Evolutionary conservation across 2,329 filamentous ascomycete genomes (phyloP).

Genomic region (Colletotrichum tropicicola): DNA sequence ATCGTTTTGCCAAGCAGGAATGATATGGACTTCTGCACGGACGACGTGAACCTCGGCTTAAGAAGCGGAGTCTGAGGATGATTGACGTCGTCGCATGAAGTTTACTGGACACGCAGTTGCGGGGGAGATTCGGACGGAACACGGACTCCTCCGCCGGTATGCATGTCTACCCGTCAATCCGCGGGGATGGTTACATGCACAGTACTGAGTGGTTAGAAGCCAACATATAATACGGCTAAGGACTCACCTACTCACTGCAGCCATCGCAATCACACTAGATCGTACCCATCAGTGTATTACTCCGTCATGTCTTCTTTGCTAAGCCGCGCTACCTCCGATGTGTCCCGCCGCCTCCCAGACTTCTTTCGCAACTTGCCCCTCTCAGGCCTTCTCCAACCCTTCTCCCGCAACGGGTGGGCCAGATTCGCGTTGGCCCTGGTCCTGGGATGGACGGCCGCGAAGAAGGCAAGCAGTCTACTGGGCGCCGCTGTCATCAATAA

Average conservation of each 20-base stretch:
- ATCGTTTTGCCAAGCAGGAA: background rate
- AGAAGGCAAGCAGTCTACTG: background rate
- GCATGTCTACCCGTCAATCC: background rate
- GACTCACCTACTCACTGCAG: no score
- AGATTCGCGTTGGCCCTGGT: background rate
- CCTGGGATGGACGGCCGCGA: background rate
- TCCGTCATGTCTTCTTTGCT: background rate
- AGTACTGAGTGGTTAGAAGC: background rate
- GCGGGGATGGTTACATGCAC: background rate
- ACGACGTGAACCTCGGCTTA: background rate
- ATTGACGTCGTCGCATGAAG: slow-evolving; percentile 13
- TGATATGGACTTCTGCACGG: background rate
- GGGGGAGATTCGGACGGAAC: slow-evolving; percentile 11
- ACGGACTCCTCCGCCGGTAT: background rate
- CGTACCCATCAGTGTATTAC: no score
- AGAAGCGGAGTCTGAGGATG: slow-evolving; percentile 2
- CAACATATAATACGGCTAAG: no score
- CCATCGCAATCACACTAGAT: no score
- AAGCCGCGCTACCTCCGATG: background rate
- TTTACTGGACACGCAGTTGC: slow-evolving; percentile 1
- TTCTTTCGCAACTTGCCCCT: background rate
- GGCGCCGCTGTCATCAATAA: slow-evolving; percentile 13
- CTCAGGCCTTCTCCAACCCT: background rate
- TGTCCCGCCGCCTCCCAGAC: background rate
- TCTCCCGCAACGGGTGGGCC: background rate